Base-by-base conservation (phyloP, 73 alveolate species). In the Paramecium sexaurelia region DNA sequence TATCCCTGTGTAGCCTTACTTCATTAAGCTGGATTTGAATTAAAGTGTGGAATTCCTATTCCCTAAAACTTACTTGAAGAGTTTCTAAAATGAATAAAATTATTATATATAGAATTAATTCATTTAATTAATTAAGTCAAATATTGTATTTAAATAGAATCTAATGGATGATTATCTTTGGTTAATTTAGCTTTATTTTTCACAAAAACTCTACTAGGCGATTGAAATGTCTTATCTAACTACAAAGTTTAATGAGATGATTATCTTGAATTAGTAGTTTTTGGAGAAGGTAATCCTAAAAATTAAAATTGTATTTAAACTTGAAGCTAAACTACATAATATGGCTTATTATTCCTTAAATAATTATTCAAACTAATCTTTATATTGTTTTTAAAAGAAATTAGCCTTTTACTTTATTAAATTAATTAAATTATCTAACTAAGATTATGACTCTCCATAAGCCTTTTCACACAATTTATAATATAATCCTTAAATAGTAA, bases 1-100 rank as follows among this genome's bases (percentile, higher is more conserved):
- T 94, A 92, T 87, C 96, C 97, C 19, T 95, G 96, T 73, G 96
- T 94, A 24, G 89, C 96, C 13, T 55, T 94, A 55, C 92, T 94
- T 27, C 97, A 94, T 67, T 29, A 85, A 13, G 97, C 96, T 5
- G 97, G 97, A 3, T 94, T 78, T 43, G 90, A 78, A 33, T 78
- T 15, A 41, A 43, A 32, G 13, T 32, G 55, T 35, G 86, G 86
- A 4, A 32, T 71, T 4, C 86, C 86, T 3, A 71, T 71, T 32
- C 86, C 86, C 10, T 29, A 29, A 37, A 40, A 37, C 17, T 2
- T 71, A 71, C 56, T 71, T 32, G 56, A 71, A 20, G 15, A 11
- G 17, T 71, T 71, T 71, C 24, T 6, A 33, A 33, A 71, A 71
- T 71, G 86, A 71, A 32, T 61, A 11, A 24, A 26, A 61, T 27